These are phyloP conservation scores for Aspergillus indologenus DNA, from an alignment of 495 filamentous ascomycete species.

Conservation along the genomic window DNA sequence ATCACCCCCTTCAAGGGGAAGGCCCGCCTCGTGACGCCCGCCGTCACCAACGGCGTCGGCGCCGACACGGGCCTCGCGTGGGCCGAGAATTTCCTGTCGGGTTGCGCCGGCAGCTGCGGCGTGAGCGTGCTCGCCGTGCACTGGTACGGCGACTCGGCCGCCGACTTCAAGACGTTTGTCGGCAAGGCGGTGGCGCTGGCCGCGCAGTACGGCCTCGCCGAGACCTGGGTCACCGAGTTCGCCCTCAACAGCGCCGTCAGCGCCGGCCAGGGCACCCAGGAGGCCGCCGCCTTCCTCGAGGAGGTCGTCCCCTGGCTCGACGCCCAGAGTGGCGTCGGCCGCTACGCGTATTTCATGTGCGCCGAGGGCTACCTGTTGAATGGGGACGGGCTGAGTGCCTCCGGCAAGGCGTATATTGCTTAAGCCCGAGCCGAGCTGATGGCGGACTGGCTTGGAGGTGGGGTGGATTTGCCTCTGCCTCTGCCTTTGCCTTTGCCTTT, in stretches of 20 bases:
- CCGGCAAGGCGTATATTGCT: constrained; percentile 16
- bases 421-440: too few species aligned
- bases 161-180: constrained; percentile 60
- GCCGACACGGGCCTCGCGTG: constrained; percentile 56
- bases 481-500: too few species aligned
- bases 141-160: constrained; percentile 58
- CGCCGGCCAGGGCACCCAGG: constrained; percentile 37
- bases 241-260: constrained; percentile 36
- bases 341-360: constrained; percentile 81
- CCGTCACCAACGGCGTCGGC: constrained; percentile 67
- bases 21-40: constrained; percentile 67
- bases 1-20: constrained; percentile 67
- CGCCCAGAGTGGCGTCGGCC: constrained; percentile 56
- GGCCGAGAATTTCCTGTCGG: constrained; percentile 56
- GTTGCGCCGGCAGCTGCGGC: constrained; percentile 55
- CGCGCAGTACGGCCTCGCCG: constrained; percentile 43
- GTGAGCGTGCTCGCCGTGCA: constrained; percentile 66
- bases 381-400: constrained; percentile 9
- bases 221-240: constrained; percentile 85
- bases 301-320: constrained; percentile 66
- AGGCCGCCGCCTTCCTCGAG: constrained; percentile 53
- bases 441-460: too few species aligned
- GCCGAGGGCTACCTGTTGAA: constrained; percentile 35
- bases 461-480: too few species aligned
- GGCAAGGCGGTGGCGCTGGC: constrained; percentile 47